A percentile compares a stretch with the other conserved stretches of the same genome.
Evolutionary conservation across 169 alveolate genomes (phyloP).

Genomic region (Eimeria necatrix): DNA sequence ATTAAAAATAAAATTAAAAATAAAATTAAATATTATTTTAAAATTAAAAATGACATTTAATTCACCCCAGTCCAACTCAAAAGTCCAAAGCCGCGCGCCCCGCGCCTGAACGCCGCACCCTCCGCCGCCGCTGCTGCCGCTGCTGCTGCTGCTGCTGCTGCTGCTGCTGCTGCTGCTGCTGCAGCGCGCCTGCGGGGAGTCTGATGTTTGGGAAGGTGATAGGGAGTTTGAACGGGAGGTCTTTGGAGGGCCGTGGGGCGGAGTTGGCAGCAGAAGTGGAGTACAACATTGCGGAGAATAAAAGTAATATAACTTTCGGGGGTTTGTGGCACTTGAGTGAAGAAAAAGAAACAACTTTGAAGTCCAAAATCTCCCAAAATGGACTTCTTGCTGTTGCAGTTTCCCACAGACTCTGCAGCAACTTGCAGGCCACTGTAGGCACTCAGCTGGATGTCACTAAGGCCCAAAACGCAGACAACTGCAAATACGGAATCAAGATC

Average conservation of each 20-base stretch:
- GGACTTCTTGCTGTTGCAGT: slow-evolving; percentile 73
- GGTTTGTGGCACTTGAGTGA: slow-evolving; percentile 80
- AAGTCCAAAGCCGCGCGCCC: too few relatives aligned
- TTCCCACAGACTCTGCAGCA: slow-evolving; percentile 74
- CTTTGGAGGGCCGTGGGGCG: slow-evolving; percentile 63
- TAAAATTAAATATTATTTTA: too few relatives aligned
- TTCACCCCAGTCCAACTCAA: too few relatives aligned
- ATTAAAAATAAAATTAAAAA: too few relatives aligned
- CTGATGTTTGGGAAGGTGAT: slow-evolving; percentile 59
- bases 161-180: background rate
- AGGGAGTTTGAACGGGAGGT: slow-evolving; percentile 72
- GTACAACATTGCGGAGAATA: slow-evolving; percentile 66
- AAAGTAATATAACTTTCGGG: slow-evolving; percentile 67
- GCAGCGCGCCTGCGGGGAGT: slow-evolving; percentile 77
- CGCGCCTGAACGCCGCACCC: too few relatives aligned
- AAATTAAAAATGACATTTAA: too few relatives aligned
- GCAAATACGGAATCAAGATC: slow-evolving; percentile 75
- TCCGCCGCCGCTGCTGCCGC: background rate
- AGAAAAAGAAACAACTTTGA: slow-evolving; percentile 62
- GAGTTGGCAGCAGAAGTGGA: slow-evolving; percentile 78
- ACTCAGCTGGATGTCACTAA: slow-evolving; percentile 72
- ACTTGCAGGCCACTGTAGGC: slow-evolving; percentile 77
- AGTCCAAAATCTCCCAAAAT: slow-evolving; percentile 75
- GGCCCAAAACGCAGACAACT: slow-evolving; percentile 60
- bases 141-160: background rate